Conservation (phyloP, 2,329 filamentous ascomycete species). For the Aspergillus floridensis region DNA sequence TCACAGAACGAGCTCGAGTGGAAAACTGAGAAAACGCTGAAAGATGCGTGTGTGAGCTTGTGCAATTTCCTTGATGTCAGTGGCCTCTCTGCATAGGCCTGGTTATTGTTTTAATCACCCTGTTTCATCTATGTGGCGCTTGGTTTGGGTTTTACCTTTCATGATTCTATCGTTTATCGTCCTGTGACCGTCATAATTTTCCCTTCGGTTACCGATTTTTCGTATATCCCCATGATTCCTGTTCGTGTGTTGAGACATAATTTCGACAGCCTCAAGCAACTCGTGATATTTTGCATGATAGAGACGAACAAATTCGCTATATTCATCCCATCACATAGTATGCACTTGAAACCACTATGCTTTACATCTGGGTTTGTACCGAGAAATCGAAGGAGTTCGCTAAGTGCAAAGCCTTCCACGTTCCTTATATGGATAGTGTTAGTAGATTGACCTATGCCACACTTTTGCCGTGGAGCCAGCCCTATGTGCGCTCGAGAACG, state of each 20-base stretch:
- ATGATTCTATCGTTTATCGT: background rate
- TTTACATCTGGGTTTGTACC: background rate
- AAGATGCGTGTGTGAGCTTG: slow-evolving; percentile 38
- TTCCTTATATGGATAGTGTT: background rate
- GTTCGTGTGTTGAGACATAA: background rate
- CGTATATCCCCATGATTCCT: background rate
- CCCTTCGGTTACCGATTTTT: background rate
- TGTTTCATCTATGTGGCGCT: slow-evolving; percentile 8
- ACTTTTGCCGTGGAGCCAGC: too few relatives aligned
- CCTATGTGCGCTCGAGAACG: background rate
- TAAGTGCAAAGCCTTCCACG: background rate
- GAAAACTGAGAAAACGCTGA: slow-evolving; percentile 39
- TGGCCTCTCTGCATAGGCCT: slow-evolving; percentile 24
- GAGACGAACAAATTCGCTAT: background rate
- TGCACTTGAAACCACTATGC: background rate
- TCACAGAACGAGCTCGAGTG: slow-evolving; percentile 55
- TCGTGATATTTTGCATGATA: slow-evolving; percentile 4
- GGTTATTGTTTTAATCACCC: slow-evolving; percentile 1
- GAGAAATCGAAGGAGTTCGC: background rate
- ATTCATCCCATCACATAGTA: background rate
- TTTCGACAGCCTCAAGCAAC: background rate
- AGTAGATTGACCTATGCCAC: background rate
- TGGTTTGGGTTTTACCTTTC: slow-evolving; percentile 1
- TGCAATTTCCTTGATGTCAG: slow-evolving; percentile 38
- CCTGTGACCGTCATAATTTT: background rate